These are phyloP conservation scores for Bimuria novae-zelandiae DNA, from an alignment of 2,329 filamentous ascomycete genomes.

Conservation along the genomic window DNA sequence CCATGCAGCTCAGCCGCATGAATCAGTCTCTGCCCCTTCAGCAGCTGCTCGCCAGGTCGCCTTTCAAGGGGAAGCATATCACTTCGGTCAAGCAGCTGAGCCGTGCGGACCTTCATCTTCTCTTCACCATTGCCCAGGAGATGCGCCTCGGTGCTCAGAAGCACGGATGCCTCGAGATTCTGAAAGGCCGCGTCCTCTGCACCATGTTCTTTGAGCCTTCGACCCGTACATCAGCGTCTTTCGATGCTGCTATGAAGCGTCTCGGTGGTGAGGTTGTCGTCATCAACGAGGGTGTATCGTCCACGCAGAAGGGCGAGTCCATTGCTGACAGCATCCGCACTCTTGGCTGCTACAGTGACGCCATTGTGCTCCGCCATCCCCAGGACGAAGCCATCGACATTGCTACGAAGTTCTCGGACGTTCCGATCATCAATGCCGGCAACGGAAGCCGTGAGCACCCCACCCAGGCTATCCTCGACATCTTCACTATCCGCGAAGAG, in stretches of 20 bases:
- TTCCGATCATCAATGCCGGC: conserved; percentile 95
- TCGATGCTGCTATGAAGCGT: conserved; percentile 98
- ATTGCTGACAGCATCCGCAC: conserved; percentile 94
- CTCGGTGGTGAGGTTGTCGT: conserved; percentile 85
- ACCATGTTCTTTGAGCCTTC: conserved; percentile 98
- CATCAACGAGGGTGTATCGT: conserved; percentile 82
- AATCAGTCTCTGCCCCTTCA: conserved; percentile 64
- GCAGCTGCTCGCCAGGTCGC: conserved; percentile 75
- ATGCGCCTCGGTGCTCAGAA: conserved; percentile 96
- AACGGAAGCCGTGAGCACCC: conserved; percentile 97
- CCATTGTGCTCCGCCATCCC: conserved; percentile 93
- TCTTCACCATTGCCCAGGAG: conserved; percentile 96
- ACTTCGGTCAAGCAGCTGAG: conserved; percentile 90
- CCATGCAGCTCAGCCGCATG: conserved; percentile 56
- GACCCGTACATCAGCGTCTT: conserved; percentile 91
- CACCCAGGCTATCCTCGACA: conserved; percentile 94
- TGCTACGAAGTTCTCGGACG: conserved; percentile 83
- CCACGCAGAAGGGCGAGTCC: conserved; percentile 90
- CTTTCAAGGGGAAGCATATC: conserved; percentile 88
- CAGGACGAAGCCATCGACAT: conserved; percentile 78
- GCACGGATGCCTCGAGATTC: conserved; percentile 83
- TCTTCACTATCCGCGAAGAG: conserved; percentile 98
- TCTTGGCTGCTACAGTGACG: conserved; percentile 90
- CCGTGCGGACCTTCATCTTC: conserved; percentile 83
- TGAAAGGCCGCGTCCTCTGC: conserved; percentile 84